Percentiles rank a stretch among this genome's conserved stretches.
Conservation (phyloP, 768 basidiomycete species). For the Sporobolomyces roseus region DNA sequence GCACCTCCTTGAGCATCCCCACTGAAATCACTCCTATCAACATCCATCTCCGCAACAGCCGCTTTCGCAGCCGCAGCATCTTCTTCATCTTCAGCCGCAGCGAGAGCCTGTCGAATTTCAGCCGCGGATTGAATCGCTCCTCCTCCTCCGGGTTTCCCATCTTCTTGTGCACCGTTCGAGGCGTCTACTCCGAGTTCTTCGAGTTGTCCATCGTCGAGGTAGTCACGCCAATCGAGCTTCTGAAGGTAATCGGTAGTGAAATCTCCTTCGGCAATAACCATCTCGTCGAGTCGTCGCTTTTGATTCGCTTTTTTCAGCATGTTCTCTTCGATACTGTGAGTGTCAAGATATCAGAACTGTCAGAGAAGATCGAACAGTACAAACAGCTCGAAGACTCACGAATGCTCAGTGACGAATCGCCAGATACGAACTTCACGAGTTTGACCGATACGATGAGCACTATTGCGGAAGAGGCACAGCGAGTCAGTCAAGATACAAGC, state of each 20-base stretch:
- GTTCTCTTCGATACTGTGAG: slow-evolving; percentile 84
- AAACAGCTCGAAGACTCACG: slow-evolving; percentile 39
- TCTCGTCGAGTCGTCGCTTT: slow-evolving; percentile 81
- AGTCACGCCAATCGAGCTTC: slow-evolving; percentile 70
- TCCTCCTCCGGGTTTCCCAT: slow-evolving; percentile 28
- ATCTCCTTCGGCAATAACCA: slow-evolving; percentile 89
- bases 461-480: background rate
- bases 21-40: slow-evolving; percentile 55
- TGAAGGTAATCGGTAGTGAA: slow-evolving; percentile 58
- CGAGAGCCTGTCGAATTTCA: slow-evolving; percentile 62
- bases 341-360: background rate
- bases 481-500: background rate
- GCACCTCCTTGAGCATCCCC: slow-evolving; percentile 27
- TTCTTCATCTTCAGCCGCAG: slow-evolving; percentile 80
- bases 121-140: slow-evolving; percentile 45
- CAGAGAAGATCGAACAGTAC: no score
- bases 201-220: slow-evolving; percentile 61
- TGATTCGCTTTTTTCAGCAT: slow-evolving; percentile 97
- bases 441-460: slow-evolving; percentile 46
- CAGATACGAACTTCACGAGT: slow-evolving; percentile 95
- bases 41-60: slow-evolving; percentile 76
- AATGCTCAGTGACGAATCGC: slow-evolving; percentile 63
- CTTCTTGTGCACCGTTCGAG: slow-evolving; percentile 16
- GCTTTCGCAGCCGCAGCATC: slow-evolving; percentile 78
- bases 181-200: slow-evolving; percentile 55